Base-by-base conservation (phyloP, 495 filamentous ascomycete genomes). In the Aspergillus avenaceus region DNA sequence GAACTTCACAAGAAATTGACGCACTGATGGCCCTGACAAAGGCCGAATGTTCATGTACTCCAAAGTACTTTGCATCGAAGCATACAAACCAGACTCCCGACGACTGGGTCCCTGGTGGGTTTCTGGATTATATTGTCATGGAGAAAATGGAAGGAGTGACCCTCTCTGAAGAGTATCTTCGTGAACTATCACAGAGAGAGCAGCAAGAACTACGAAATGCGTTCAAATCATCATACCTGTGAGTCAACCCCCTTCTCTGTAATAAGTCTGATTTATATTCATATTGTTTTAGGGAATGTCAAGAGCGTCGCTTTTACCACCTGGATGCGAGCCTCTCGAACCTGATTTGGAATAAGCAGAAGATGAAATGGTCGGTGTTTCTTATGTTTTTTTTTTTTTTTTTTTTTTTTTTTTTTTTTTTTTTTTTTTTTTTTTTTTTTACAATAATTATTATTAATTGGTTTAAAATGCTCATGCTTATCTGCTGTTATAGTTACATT, bases 401-500 rank as follows among this genome's bases (percentile, higher is more conserved):
- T 50, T 9, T 29, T 24, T 40, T 26, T 9, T 43, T 18, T 14
- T 31, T 9, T 16, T 29, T 29, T 1, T 13, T 19, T 16, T 31
- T 4, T 16, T 11, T 28, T 45, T 45, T 45, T 28, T 45, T 22
- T 42, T 7, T 24, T 21, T 38, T 38, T 21, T 21, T 19, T 38
- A 5, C 21, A 23, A 12, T 8, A 24, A 7, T 42, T 42, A 12
- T 16, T 45, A 9, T 23, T 45, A 18, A 1, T 45, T n/a, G n/a
- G n/a, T n/a, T n/a, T n/a, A n/a, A 26, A 11, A 50, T 22, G 47
- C 34, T 41, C 47, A 52, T 22, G 41, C 31, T 46, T 29, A 22
- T 47, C 42, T 46, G 25, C 24, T 12, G 24, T 47, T 47, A 41
- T 52, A 47, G 27, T n/a, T 47, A 47, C 34, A 41, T 47, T 46